Conservation (phyloP, 768 basidiomycete species). For the Boletus subcaerulescens region DNA sequence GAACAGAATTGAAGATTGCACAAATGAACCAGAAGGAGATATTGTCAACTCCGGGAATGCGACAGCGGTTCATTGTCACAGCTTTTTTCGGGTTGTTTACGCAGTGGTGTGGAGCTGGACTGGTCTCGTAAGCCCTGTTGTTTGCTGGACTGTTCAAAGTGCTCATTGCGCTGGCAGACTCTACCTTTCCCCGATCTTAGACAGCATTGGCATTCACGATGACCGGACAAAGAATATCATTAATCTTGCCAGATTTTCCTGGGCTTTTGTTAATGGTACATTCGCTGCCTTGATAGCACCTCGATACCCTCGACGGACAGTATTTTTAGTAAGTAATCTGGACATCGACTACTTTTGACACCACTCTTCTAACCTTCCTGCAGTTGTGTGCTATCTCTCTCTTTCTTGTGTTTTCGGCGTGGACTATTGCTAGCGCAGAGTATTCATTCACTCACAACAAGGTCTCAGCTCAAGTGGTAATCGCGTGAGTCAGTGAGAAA, state of each 20-base stretch:
- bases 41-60: conserved; percentile 14
- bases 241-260: background rate
- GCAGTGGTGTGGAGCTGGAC: conserved; percentile 8
- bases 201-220: conserved; percentile 12
- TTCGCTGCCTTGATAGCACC: conserved; percentile 1
- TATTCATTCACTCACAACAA: conserved; percentile 4
- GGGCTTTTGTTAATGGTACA: background rate
- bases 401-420: conserved; percentile 7
- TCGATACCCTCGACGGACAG: conserved; percentile 10
- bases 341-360: too few relatives aligned
- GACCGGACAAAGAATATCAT: conserved; percentile 13
- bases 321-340: conserved; percentile 6
- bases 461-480: background rate
- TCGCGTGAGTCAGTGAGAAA: background rate
- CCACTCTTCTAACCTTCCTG: background rate
- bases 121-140: background rate
- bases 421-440: conserved; percentile 10
- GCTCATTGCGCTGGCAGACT: background rate
- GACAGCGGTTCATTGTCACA: conserved; percentile 5
- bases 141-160: background rate
- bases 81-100: conserved; percentile 4
- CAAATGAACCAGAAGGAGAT: background rate
- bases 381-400: conserved; percentile 7
- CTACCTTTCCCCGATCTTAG: conserved; percentile 6
- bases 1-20: conserved; percentile 18